phyloP scores from a whole-genome alignment of 805 yeast species.

The Monosporozyma siamensis region DNA sequence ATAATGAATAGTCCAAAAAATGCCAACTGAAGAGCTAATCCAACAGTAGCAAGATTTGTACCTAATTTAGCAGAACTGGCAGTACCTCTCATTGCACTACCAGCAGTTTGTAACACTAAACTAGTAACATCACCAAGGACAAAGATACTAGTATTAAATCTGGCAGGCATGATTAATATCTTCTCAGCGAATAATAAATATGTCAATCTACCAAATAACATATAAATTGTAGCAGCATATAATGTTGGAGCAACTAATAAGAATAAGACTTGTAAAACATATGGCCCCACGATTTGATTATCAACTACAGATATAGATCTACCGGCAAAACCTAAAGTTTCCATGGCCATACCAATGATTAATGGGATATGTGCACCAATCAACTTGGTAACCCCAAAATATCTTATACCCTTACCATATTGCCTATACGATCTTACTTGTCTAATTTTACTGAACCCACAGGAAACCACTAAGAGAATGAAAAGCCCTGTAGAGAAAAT shows the following conservation, averaged over 20 bases:
- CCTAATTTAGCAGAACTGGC: slow-evolving; percentile 11
- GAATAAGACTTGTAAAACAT: slow-evolving; percentile 20
- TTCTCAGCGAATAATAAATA: slow-evolving; percentile 12
- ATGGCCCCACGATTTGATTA: slow-evolving; percentile 10
- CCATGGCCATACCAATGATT: slow-evolving; percentile 20
- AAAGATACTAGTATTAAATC: slow-evolving; percentile 22
- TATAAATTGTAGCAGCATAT: slow-evolving; percentile 28
- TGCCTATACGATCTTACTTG: background rate
- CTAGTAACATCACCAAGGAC: slow-evolving; percentile 28
- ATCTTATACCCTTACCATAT: background rate
- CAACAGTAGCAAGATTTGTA: slow-evolving; percentile 21
- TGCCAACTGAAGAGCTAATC: slow-evolving; percentile 28
- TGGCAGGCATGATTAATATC: slow-evolving; percentile 15
- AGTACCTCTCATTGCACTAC: slow-evolving; percentile 25
- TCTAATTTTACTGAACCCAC: background rate
- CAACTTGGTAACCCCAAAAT: slow-evolving; percentile 1
- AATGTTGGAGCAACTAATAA: slow-evolving; percentile 29
- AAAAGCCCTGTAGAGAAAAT: background rate
- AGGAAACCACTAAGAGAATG: background rate
- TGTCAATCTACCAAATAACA: slow-evolving; percentile 25
- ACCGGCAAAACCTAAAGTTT: slow-evolving; percentile 22
- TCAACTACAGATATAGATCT: slow-evolving; percentile 14
- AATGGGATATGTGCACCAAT: slow-evolving; percentile 16
- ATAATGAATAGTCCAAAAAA: slow-evolving; percentile 25
- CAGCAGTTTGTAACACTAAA: slow-evolving; percentile 25